Evolutionary conservation across 108 stramenopile genomes (phyloP), one percentile per base, ranked within the genome.

Genomic region (Skeletonema marinoi): DNA sequence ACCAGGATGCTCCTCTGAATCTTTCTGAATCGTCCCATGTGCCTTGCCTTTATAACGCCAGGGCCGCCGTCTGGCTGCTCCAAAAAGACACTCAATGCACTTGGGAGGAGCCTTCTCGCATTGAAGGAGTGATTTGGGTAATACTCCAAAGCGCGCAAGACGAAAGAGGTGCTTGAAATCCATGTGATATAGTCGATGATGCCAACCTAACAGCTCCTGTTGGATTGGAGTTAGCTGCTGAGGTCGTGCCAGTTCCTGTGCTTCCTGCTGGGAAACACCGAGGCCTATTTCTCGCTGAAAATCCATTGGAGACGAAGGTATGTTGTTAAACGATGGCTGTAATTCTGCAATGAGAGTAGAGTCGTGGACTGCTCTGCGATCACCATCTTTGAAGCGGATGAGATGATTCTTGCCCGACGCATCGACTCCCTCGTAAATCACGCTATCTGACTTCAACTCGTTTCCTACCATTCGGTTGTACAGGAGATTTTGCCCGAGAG

Each of bases 31-130:
- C 2, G 13, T 42, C 10, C 61, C 33, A 17, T 17, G 30, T 12
- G 25, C 7, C 41, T 68, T 74, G 32, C 73, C 63, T 44, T 67
- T 67, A 6, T 25, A 13, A 0, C 66, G 33, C 78, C 78, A 80
- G 0, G 72, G 78, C 0, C 78, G 65, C 1, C 42, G 66, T 36
- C 68, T 61, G 13, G 74, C 74, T 30, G 3, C 3, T 3, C 78
- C 78, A 54, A 79, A 79, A 2, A 61, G 12, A 38, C 78, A 79
- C 1, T 66, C 12, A 2, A 74, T 25, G 58, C 79, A 80, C n/a
- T 65, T 67, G 0, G 79, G 79, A 10, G 36, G 39, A 19, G 50
- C 33, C 12, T 68, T 51, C 65, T 65, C 59, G 19, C 41, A 74
- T 32, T 66, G 44, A 0, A 63, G 30, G 0, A 80, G 19, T n/a